Conservation (phyloP, 2,329 filamentous ascomycete species). For the Sporothrix brasiliensis region DNA sequence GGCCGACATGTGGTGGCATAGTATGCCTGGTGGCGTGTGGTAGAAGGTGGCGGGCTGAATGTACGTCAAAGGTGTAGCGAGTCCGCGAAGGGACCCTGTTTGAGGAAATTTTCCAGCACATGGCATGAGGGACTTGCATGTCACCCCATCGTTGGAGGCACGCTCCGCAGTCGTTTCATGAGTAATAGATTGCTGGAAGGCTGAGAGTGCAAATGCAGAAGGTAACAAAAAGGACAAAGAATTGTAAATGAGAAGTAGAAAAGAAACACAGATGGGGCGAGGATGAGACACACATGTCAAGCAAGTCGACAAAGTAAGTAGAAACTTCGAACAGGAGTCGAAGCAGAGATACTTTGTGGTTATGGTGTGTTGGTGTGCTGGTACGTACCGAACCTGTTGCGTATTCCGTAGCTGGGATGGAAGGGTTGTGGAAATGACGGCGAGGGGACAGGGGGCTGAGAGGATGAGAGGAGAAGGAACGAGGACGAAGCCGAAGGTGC, state of each 20-base stretch:
- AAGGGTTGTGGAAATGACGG: neutral
- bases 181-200: neutral
- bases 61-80: constrained; percentile 12
- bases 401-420: neutral
- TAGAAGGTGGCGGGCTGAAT: neutral
- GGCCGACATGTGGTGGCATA: constrained; percentile 19
- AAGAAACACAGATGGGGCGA: neutral
- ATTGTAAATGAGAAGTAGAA: neutral
- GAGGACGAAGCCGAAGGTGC: neutral
- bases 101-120: constrained; percentile 17
- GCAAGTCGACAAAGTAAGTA: neutral
- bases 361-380: constrained; percentile 11
- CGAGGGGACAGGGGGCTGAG: neutral
- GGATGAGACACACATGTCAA: constrained; percentile 12
- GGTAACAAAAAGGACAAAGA: neutral
- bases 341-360: neutral
- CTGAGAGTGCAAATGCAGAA: neutral
- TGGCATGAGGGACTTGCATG: constrained; percentile 28
- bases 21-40: neutral
- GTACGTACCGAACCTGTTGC: neutral
- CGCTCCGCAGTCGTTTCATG: constrained; percentile 1
- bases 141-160: constrained; percentile 3
- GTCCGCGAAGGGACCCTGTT: constrained; percentile 22
- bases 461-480: neutral
- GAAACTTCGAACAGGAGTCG: neutral